Evolutionary conservation across 371 early-diverging fungal species (phyloP), one percentile per base, ranked within the genome.

Genomic region (Mortierella polycephala): DNA sequence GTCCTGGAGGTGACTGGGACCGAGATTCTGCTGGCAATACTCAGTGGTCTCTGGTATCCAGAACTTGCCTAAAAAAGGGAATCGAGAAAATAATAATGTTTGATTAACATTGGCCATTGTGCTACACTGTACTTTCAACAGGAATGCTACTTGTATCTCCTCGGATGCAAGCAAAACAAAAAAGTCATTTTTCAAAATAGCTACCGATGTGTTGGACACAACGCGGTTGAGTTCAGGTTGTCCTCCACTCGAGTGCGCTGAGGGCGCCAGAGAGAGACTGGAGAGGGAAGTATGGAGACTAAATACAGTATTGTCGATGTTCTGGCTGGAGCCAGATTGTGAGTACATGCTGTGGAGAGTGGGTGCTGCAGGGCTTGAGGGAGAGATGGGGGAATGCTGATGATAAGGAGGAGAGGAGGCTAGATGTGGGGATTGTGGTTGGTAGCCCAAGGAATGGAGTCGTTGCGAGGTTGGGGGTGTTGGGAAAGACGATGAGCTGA

Each of bases 201-300:
- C 47, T 67, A 73, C 73, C 47, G 73, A 67, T 20, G 63, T 20
- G 23, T 58, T 58, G 39, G 73, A 62, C 4, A 63, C 21, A 13
- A 57, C 59, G 23, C 73, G 73, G 18, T 53, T 51, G 16, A 67
- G 60, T 23, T 66, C 67, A 2, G 58, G 53, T 9, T 45, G 72
- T 16, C 57, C 54, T 20, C 55, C 60, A 37, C 7, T 9, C 1
- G 69, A 69, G 21, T 39, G 20, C 3, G 45, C 40, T 1, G 69
- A 69, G 12, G 58, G 63, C 2, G 67, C 49, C n/a, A 73, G 47
- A 39, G 73, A 73, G 13, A 73, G 59, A 23, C 57, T 73, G 10
- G 73, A 73, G 13, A 73, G 73, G 16, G 67, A 62, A 0, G 67
- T 51, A 30, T 67, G 59, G 10, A 73, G 67, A 41, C 59, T 58